Evolutionary conservation across 2,329 filamentous ascomycete genomes (phyloP).

Genomic region (Tolypocladium amazonense): DNA sequence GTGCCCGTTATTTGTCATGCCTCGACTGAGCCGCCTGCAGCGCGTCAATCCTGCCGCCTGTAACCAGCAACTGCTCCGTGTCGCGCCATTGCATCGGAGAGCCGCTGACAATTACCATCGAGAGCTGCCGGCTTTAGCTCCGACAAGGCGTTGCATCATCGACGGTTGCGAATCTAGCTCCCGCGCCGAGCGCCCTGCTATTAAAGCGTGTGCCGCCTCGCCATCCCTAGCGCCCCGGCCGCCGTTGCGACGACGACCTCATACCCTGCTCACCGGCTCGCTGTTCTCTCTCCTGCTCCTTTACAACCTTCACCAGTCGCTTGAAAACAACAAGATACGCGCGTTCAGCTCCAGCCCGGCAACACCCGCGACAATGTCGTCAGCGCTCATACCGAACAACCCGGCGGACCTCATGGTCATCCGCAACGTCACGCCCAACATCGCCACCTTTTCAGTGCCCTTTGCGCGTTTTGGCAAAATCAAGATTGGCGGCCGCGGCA

Average conservation of each 20-base stretch:
- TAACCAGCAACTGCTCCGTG: not conserved
- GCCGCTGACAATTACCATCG: not conserved
- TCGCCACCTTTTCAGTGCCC: constrained; percentile 71
- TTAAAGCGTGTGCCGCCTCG: not conserved
- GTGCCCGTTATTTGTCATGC: not conserved
- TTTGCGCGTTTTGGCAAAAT: constrained; percentile 72
- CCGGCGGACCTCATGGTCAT: constrained; percentile 84
- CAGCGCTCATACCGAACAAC: constrained; percentile 55
- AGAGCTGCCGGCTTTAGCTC: not conserved
- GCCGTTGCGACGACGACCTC: not conserved
- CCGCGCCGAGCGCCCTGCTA: not conserved
- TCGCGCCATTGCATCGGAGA: not conserved
- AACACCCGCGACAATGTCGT: constrained; percentile 36
- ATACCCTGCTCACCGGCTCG: not conserved
- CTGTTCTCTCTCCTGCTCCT: not conserved
- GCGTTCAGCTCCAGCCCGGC: not conserved
- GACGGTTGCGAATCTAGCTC: not conserved
- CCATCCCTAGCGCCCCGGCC: not conserved
- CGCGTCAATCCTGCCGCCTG: not conserved
- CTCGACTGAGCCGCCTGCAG: not conserved
- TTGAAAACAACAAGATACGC: not conserved
- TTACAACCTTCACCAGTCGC: not conserved
- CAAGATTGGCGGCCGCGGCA: constrained; percentile 79
- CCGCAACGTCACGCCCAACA: constrained; percentile 67
- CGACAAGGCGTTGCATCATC: not conserved